Base-by-base conservation (phyloP, 371 early-diverging fungal species). In the Furculomyces boomerangus region DNA sequence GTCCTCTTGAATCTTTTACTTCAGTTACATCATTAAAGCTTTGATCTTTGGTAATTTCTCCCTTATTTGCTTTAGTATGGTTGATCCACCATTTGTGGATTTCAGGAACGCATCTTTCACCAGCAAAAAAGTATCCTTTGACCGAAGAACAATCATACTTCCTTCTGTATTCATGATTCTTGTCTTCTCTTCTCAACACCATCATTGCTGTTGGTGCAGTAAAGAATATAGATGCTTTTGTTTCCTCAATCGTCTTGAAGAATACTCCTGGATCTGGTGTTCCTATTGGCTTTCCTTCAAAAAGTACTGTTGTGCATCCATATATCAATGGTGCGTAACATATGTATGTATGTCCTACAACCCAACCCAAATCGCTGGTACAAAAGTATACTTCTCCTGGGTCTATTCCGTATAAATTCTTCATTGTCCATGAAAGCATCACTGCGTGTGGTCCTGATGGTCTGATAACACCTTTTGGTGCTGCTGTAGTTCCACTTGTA, bases 301-400 rank as follows among this genome's bases (percentile, higher is more conserved):
- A 92, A n/a, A 96, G 62, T 7, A 96, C 79, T 1, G 91, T 88
- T 0, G 88, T 85, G 27, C 78, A 77, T 22, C 97, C 94, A 40
- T 79, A 74, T 22, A 86, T 57, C 55, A 98, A 70, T 22, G 98
- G 96, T 0, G 89, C 97, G 67, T 96, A 96, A 7, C 89, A 73
- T 3, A 85, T 84, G 67, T 80, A 88, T 18, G 74, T 75, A 65
- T 96, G 95, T 40, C 96, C 95, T 0, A 93, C 89, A 8, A 84
- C 88, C 94, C 94, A 93, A 55, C 89, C 95, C 46, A 93, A 84
- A 68, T 95, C 96, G 60, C 88, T 84, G 46, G 85, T 81, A 30
- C 86, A 81, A 52, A 84, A 87, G 39, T 82, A 73, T 24, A 81
- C 71, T 28, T 91, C 90, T 25, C 84, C 84, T 22, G 75, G 74